phyloP scores from a whole-genome alignment of 2,329 filamentous ascomycete genomes.

The Mollisia scopiformis region DNA sequence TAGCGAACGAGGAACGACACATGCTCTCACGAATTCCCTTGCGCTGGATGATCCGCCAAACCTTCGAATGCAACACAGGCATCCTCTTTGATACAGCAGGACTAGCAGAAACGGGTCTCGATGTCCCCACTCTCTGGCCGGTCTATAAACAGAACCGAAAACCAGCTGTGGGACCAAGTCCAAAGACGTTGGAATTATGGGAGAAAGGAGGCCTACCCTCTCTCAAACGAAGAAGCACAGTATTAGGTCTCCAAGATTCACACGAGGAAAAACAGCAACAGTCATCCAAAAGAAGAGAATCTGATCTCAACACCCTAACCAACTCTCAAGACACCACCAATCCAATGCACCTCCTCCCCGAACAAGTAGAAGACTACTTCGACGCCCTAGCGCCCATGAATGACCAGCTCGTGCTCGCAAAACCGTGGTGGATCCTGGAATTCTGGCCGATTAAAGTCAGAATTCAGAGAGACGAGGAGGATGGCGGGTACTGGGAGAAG shows the following conservation, averaged over 20 bases:
- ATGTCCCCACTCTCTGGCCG: constrained; percentile 45
- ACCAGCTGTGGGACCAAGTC: constrained; percentile 40
- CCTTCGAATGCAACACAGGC: constrained; percentile 49
- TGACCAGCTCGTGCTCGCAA: constrained; percentile 42
- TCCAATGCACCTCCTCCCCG: constrained; percentile 38
- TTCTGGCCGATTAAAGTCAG: constrained; percentile 46
- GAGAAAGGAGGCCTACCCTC: neutral
- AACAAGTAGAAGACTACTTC: constrained; percentile 47
- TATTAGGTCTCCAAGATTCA: no score
- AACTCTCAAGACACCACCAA: no score
- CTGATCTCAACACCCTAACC: no score
- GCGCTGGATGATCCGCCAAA: constrained; percentile 51
- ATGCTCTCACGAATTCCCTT: constrained; percentile 48
- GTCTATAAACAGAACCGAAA: constrained; percentile 36
- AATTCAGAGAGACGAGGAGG: constrained; percentile 28
- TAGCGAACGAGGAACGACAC: constrained; percentile 44
- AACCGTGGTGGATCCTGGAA: constrained; percentile 48
- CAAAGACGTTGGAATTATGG: constrained; percentile 8
- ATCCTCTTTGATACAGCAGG: constrained; percentile 44
- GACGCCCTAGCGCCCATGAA: constrained; percentile 44
- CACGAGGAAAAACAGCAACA: no score
- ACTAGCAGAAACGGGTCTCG: constrained; percentile 45
- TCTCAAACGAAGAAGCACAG: constrained; percentile 19
- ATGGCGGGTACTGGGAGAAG: constrained; percentile 39
- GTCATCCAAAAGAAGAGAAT: no score